Evolutionary conservation across 768 basidiomycete species (phyloP).

Genomic region (Russula virescens): DNA sequence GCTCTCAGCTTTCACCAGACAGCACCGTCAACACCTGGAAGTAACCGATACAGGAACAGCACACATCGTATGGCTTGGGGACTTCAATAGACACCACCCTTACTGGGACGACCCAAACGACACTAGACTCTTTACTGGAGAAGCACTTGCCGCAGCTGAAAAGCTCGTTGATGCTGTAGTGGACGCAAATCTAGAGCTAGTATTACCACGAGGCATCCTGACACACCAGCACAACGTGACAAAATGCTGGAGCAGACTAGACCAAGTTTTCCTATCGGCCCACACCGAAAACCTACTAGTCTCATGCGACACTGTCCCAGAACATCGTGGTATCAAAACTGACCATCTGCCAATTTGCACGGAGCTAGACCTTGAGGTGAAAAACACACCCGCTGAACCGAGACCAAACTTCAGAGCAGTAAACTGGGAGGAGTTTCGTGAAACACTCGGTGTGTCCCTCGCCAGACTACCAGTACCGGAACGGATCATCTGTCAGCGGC

Average conservation of each 20-base stretch:
- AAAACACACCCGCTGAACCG: rapidly evolving
- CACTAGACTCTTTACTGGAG: neutral
- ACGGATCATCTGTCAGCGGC: neutral
- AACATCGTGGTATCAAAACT: neutral
- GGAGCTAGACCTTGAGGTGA: neutral
- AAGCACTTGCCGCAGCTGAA: neutral
- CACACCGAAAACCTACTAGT: neutral
- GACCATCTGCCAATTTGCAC: neutral
- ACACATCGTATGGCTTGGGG: neutral
- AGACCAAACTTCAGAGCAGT: neutral
- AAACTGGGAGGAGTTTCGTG: neutral
- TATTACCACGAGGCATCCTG: neutral
- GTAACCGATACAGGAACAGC: rapidly evolving
- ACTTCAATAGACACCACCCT: neutral
- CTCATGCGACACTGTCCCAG: neutral
- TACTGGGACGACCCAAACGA: neutral
- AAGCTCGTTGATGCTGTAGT: neutral
- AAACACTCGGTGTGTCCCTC: neutral
- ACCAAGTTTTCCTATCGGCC: neutral
- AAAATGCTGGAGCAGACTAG: neutral
- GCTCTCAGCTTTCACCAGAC: neutral
- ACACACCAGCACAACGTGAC: neutral
- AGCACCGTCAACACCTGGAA: too few relatives aligned
- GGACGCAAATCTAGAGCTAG: neutral
- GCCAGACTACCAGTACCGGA: neutral